Evolutionary conservation across 2,329 filamentous ascomycete species (phyloP).

Genomic region (Westerdykella sp.): DNA sequence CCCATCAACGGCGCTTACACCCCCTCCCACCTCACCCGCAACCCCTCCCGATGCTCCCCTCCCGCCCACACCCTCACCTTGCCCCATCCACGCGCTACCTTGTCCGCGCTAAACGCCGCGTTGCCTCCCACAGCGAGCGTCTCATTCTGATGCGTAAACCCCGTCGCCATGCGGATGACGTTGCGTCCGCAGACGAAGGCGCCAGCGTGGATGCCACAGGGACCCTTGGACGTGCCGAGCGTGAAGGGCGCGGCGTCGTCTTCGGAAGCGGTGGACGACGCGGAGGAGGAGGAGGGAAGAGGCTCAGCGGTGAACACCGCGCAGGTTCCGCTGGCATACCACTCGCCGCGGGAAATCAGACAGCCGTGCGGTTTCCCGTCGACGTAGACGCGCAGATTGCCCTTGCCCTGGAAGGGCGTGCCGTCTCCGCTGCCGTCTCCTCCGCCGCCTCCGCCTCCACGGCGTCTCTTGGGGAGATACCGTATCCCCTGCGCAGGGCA

Average conservation of each 20-base stretch:
- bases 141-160: constrained; percentile 35
- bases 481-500: constrained; percentile 60
- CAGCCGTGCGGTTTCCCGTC: constrained; percentile 53
- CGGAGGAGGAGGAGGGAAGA: constrained; percentile 4
- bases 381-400: constrained; percentile 53
- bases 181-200: constrained; percentile 50
- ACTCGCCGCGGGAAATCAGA: constrained; percentile 59
- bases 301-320: constrained; percentile 56
- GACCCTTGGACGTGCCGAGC: constrained; percentile 30
- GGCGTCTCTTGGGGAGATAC: constrained; percentile 54
- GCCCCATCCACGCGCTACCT: constrained; percentile 37
- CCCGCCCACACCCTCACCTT: constrained; percentile 43
- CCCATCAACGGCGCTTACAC: not conserved
- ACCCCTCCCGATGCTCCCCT: constrained; percentile 15
- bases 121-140: constrained; percentile 37
- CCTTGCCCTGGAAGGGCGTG: constrained; percentile 51
- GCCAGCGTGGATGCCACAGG: constrained; percentile 51
- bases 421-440: constrained; percentile 23
- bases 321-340: constrained; percentile 63
- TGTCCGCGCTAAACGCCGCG: constrained; percentile 41
- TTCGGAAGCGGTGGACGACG: no score
- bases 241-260: constrained; percentile 15
- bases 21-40: not conserved
- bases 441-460: constrained; percentile 13
- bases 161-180: constrained; percentile 36